These are phyloP conservation scores for Musa acuminata DNA, from an alignment of 176 grass and related monocot species.

Conservation along the genomic window DNA sequence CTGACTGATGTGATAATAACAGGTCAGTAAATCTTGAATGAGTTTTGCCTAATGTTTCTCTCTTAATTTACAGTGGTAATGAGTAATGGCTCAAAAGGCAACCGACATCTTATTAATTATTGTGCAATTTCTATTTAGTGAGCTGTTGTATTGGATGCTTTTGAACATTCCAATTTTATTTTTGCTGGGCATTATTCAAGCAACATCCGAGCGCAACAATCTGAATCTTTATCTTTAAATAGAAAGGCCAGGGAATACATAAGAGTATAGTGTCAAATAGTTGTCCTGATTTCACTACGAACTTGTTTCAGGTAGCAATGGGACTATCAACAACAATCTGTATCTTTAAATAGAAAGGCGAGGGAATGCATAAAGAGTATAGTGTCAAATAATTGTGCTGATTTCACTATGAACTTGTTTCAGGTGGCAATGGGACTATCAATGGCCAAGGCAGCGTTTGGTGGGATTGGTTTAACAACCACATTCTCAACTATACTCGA, in stretches of 20 bases:
- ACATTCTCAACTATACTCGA: constrained; percentile 67
- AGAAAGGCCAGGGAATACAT: neutral
- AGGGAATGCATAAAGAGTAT: neutral
- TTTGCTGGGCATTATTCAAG: neutral
- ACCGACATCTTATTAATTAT: neutral
- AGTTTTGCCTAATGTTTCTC: neutral
- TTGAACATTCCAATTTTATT: neutral
- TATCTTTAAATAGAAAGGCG: neutral
- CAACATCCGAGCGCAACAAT: neutral
- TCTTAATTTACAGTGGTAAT: neutral
- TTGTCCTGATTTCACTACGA: neutral
- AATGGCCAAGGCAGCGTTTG: constrained; percentile 81
- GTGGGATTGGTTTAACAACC: constrained; percentile 71
- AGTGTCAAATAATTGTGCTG: neutral
- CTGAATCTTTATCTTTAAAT: neutral
- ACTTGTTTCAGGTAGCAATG: constrained; percentile 57
- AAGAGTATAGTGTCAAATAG: neutral
- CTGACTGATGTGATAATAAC: constrained; percentile 87
- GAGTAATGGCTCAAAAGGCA: neutral
- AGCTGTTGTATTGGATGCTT: neutral
- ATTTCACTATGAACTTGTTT: constrained; percentile 5
- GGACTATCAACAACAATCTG: constrained; percentile 59
- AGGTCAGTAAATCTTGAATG: constrained; percentile 29
- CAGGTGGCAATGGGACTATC: constrained; percentile 84
- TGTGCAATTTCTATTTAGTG: neutral